Percentiles rank a stretch among this genome's conserved stretches.
Evolutionary conservation across 2,329 filamentous ascomycete species (phyloP).

Genomic region (Xylariomycetidae sp.): DNA sequence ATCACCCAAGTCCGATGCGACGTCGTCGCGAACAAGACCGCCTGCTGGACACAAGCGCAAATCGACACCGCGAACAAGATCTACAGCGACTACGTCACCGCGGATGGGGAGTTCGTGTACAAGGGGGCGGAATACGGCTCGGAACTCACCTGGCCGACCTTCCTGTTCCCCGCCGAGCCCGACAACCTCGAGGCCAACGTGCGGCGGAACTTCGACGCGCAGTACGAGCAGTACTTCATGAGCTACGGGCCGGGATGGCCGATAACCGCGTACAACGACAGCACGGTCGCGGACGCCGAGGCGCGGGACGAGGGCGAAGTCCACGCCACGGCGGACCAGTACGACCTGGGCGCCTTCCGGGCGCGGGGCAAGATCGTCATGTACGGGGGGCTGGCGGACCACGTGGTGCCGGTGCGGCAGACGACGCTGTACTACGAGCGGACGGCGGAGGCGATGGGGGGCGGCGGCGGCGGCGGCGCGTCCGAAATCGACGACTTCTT

Average conservation of each 20-base stretch:
- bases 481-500: constrained; percentile 44
- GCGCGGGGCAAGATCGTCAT: constrained; percentile 25
- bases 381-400: constrained; percentile 26
- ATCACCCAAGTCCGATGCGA: constrained; percentile 29
- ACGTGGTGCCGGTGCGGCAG: constrained; percentile 20
- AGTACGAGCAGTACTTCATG: constrained; percentile 24
- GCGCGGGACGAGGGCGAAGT: constrained; percentile 15
- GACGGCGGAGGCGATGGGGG: constrained; percentile 20
- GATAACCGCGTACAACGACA: constrained; percentile 23
- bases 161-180: constrained; percentile 16
- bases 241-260: constrained; percentile 17
- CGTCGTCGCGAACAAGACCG: constrained; percentile 15
- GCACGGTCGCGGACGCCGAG: constrained; percentile 17
- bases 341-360: constrained; percentile 23
- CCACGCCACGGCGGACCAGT: constrained; percentile 22
- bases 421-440: constrained; percentile 22
- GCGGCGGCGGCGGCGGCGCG: too few relatives aligned
- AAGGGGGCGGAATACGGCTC: constrained; percentile 37
- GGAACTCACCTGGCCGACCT: constrained; percentile 27
- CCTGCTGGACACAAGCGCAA: constrained; percentile 34
- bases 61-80: constrained; percentile 24
- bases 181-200: constrained; percentile 14
- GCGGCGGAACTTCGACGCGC: constrained; percentile 20
- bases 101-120: constrained; percentile 21
- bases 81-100: constrained; percentile 21